Evolutionary conservation across 805 yeast species (phyloP).

Genomic region (Suhomyces kilbournensis): DNA sequence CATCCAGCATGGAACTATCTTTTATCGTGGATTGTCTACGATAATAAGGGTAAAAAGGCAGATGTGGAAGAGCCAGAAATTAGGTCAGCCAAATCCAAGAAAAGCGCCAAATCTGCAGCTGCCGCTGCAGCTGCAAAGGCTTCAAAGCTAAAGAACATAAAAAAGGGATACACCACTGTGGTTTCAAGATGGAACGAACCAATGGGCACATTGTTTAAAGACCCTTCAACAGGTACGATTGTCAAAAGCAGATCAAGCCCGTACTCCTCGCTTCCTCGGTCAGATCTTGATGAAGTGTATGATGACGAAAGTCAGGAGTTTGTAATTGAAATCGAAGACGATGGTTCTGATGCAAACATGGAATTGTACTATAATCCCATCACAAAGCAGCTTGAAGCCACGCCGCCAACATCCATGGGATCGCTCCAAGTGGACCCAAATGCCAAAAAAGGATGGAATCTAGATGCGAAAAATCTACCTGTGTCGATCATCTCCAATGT

Average conservation of each 20-base stretch:
- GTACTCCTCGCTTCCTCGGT: constrained; percentile 1
- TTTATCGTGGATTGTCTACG: constrained; percentile 36
- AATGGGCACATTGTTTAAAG: constrained; percentile 10
- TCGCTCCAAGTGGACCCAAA: constrained; percentile 1
- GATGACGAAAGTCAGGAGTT: constrained; percentile 20
- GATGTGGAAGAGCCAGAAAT: constrained; percentile 4
- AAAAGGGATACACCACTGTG: constrained; percentile 22
- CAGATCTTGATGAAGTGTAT: not conserved
- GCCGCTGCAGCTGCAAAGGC: not conserved
- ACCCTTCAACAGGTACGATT: not conserved
- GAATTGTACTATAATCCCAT: constrained; percentile 32
- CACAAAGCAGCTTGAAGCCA: constrained; percentile 30
- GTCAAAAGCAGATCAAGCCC: not conserved
- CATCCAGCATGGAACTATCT: constrained; percentile 38
- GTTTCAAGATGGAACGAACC: constrained; percentile 33
- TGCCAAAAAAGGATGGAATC: not conserved
- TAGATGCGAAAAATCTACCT: constrained; percentile 9
- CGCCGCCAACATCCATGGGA: constrained; percentile 17
- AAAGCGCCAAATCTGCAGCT: not conserved
- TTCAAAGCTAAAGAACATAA: constrained; percentile 5
- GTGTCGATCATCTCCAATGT: constrained; percentile 28
- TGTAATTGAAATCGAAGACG: constrained; percentile 26
- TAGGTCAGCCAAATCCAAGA: constrained; percentile 2
- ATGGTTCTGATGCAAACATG: constrained; percentile 21
- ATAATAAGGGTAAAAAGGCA: constrained; percentile 6